Percentiles rank a stretch among this genome's conserved stretches.
phyloP scores from a whole-genome alignment of 148 eudicot genomes.

The Heliosperma pusillum region DNA sequence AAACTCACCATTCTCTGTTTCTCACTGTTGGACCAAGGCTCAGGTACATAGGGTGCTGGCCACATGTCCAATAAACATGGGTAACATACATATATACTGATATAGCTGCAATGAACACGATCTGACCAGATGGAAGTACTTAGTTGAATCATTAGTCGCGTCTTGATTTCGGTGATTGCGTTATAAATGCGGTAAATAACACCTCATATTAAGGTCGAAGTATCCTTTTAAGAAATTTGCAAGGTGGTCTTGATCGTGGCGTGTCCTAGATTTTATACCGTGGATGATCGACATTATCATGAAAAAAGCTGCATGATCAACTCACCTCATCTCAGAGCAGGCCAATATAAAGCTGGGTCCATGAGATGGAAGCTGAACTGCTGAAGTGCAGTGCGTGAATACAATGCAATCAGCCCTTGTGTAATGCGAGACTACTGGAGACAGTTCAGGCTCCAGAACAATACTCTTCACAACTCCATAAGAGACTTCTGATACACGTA shows the following conservation, averaged over 20 bases:
- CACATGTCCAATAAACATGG: background rate
- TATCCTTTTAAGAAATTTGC: background rate
- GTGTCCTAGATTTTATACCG: background rate
- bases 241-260: background rate
- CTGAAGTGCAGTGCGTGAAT: background rate
- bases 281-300: background rate
- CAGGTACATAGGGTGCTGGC: background rate
- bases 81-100: background rate
- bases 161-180: background rate
- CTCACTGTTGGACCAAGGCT: background rate
- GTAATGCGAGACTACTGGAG: background rate
- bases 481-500: background rate
- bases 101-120: background rate
- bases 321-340: background rate
- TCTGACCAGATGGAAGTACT: background rate
- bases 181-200: background rate
- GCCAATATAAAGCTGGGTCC: background rate
- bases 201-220: background rate
- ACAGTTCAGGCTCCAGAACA: background rate
- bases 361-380: background rate
- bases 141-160: background rate
- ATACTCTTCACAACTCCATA: background rate
- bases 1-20: background rate
- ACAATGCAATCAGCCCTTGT: constrained; percentile 1
- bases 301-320: background rate